Evolutionary conservation across 2,329 filamentous ascomycete species (phyloP).

Genomic region (Botrytis tulipae): DNA sequence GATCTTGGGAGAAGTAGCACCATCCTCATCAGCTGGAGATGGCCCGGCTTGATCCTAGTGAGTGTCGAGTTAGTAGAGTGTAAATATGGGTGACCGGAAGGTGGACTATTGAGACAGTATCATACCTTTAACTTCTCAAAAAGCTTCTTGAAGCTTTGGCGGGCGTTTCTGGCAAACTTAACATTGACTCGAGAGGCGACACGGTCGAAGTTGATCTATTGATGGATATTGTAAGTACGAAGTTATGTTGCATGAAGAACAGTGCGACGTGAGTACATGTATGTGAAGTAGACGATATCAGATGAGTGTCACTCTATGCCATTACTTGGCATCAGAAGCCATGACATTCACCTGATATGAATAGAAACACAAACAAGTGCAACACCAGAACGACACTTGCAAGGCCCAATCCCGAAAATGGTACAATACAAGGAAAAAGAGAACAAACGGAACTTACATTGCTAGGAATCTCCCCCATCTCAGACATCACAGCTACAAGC

Average conservation of each 20-base stretch:
- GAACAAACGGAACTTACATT: not conserved
- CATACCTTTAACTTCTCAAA: conserved; percentile 28
- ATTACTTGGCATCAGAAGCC: too few relatives aligned
- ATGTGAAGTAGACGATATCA: not conserved
- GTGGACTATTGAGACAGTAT: not conserved
- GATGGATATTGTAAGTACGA: not conserved
- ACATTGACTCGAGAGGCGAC: conserved; percentile 42
- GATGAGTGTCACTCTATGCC: not conserved
- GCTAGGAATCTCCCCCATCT: conserved; percentile 25
- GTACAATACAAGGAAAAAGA: too few relatives aligned
- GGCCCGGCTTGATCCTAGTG: conserved; percentile 4
- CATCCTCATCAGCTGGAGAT: not conserved
- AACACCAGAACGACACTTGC: too few relatives aligned
- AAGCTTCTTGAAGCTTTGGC: conserved; percentile 26
- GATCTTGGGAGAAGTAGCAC: not conserved
- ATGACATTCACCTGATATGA: not conserved
- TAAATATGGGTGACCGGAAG: too few relatives aligned
- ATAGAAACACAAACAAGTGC: not conserved
- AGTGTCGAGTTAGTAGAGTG: not conserved
- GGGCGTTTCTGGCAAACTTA: conserved; percentile 44
- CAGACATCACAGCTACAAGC: conserved; percentile 21
- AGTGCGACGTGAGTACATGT: too few relatives aligned
- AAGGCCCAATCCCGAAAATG: not conserved
- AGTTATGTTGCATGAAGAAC: not conserved
- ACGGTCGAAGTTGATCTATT: conserved; percentile 42